A percentile compares a stretch with the other conserved stretches of the same genome.
Conservation (phyloP, 345 rosid species). For the Noccaea caerulescens region DNA sequence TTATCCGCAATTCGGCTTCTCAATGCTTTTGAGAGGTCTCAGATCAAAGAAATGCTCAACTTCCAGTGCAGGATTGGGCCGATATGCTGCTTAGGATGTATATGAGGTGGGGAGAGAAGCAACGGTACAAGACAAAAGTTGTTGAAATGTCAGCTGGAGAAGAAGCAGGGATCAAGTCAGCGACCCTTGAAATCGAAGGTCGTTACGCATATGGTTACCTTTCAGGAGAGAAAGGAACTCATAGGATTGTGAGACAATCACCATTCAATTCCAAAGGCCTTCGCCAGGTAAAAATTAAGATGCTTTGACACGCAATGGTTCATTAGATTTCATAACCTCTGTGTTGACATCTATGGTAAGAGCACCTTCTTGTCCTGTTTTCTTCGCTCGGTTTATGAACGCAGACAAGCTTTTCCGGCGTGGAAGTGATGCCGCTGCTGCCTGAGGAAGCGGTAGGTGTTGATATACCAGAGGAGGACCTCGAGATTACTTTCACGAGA, state of each 20-base stretch:
- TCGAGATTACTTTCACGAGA: constrained; percentile 81
- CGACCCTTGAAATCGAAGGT: constrained; percentile 81
- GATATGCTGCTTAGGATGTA: constrained; percentile 98
- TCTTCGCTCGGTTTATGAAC: background rate
- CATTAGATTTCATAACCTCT: background rate
- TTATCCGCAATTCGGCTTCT: background rate
- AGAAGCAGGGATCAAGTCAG: constrained; percentile 98
- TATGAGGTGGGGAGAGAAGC: constrained; percentile 97
- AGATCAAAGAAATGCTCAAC: too few relatives aligned
- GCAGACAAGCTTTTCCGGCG: constrained; percentile 93
- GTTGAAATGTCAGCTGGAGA: constrained; percentile 93
- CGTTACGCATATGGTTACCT: constrained; percentile 91
- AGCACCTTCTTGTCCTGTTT: background rate
- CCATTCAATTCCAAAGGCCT: constrained; percentile 98
- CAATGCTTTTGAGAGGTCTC: background rate
- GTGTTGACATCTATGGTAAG: background rate
- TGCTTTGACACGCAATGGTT: background rate
- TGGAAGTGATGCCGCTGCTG: constrained; percentile 94
- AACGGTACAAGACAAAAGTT: constrained; percentile 72
- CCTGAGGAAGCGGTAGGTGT: constrained; percentile 73
- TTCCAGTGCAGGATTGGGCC: constrained; percentile 98
- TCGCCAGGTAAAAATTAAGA: constrained; percentile 67
- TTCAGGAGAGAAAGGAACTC: constrained; percentile 97
- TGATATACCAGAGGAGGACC: constrained; percentile 90
- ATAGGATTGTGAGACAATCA: constrained; percentile 92